Evolutionary conservation across 2,329 filamentous ascomycete species (phyloP), one percentile per base, ranked within the genome.

Genomic region (Helotiales sp.): DNA sequence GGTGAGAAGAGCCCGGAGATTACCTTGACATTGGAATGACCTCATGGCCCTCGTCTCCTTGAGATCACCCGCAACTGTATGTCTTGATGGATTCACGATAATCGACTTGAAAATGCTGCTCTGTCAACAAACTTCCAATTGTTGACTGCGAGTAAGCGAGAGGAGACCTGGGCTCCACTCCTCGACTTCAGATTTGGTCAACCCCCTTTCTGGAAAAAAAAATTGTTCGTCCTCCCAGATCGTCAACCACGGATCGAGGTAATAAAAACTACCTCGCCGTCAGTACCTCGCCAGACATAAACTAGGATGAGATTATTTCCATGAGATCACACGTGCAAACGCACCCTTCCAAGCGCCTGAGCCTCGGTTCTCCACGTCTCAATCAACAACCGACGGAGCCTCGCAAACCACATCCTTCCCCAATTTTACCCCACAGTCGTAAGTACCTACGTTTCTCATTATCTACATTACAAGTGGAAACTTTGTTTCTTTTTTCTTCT

Each of bases 321-420:
- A 28, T 52, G 24, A 32, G 2, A 34, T 55, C 30, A 22, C 52
- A 55, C 52, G 52, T 55, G 52, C 17, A n/a, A 20, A 20, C 40
- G 40, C n/a, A 34, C 30, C 3, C 17, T 45, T 17, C 40, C 40
- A 45, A 45, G 40, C 17, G 28, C n/a, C 52, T 55, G 52, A 55
- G 30, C 52, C 52, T 55, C 52, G 52, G 52, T 13, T 55, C 52
- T 55, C 52, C 52, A 30, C 52, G 52, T 55, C 34, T 55, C 52
- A 34, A 55, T 20, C 52, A 55, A 55, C 52, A 55, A 34, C 52
- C 52, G 52, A 55, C 52, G 30, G 52, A 55, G 52, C 52, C n/a
- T 34, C 30, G 28, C 52, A 55, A 34, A 55, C 52, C 52, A 28
- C 52, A 8, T 34, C n/a, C 50, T 54, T 30, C 52, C 22, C 52